phyloP scores from a whole-genome alignment of 805 yeast genomes.

The Suhomyces pyralidae region DNA sequence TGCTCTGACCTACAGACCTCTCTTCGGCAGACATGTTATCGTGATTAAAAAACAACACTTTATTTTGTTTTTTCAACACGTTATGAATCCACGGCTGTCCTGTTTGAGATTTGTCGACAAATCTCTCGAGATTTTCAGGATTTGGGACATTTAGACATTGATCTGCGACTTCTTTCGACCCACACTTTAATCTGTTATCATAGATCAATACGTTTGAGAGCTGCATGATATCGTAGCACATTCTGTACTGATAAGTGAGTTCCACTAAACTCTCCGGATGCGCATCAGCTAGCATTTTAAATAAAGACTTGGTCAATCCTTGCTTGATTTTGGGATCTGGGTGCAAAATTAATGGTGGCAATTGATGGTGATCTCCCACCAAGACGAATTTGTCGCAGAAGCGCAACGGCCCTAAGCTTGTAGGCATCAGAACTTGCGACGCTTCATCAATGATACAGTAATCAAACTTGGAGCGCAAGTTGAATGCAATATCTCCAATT shows the following conservation, averaged over 20 bases:
- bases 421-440: slow-evolving; percentile 89
- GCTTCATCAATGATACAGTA: slow-evolving; percentile 97
- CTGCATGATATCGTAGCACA: slow-evolving; percentile 86
- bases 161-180: slow-evolving; percentile 58
- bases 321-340: slow-evolving; percentile 57
- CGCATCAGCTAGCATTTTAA: slow-evolving; percentile 65
- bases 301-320: slow-evolving; percentile 74
- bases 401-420: slow-evolving; percentile 83
- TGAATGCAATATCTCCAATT: slow-evolving; percentile 60
- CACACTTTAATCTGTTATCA: slow-evolving; percentile 73
- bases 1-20: slow-evolving; percentile 55
- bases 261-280: slow-evolving; percentile 77
- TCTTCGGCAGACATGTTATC: slow-evolving; percentile 65
- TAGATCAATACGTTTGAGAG: slow-evolving; percentile 79
- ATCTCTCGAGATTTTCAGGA: slow-evolving; percentile 9
- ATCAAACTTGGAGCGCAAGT: slow-evolving; percentile 60
- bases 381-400: slow-evolving; percentile 75
- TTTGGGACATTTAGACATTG: slow-evolving; percentile 53
- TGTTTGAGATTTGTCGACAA: not conserved
- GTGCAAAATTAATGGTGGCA: slow-evolving; percentile 79
- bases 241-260: slow-evolving; percentile 80
- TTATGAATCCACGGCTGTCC: slow-evolving; percentile 51
- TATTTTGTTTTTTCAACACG: slow-evolving; percentile 51
- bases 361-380: slow-evolving; percentile 95
- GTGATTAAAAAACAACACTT: slow-evolving; percentile 78